phyloP scores from a whole-genome alignment of 805 yeast genomes.

The Candida vartiovaarae region DNA sequence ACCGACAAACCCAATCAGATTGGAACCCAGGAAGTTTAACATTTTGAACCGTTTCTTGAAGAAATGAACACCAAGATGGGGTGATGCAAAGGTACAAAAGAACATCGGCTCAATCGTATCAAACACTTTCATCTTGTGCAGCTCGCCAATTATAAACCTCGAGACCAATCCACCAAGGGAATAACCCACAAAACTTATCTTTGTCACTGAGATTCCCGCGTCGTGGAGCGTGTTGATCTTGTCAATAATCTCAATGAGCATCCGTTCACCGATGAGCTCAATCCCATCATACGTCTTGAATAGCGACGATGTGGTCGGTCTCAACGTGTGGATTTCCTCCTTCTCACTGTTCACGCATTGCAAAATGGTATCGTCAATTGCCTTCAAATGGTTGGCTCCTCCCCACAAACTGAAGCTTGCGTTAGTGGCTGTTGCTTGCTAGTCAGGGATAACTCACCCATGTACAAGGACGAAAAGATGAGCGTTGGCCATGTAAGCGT shows the following conservation, averaged over 20 bases:
- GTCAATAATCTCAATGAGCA: constrained; percentile 55
- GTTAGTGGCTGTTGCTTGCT: neutral
- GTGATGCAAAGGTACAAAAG: constrained; percentile 69
- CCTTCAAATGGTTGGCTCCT: constrained; percentile 47
- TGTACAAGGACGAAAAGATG: constrained; percentile 72
- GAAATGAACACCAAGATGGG: constrained; percentile 62
- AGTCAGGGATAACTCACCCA: constrained; percentile 41
- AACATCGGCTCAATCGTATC: constrained; percentile 51
- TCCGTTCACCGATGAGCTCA: constrained; percentile 60
- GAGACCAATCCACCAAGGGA: constrained; percentile 85
- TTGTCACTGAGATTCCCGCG: constrained; percentile 27
- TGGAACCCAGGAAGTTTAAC: constrained; percentile 47
- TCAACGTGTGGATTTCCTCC: constrained; percentile 36
- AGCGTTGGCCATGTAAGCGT: constrained; percentile 10
- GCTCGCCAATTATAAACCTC: constrained; percentile 72
- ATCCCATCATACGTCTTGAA: constrained; percentile 84
- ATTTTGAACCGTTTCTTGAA: constrained; percentile 29
- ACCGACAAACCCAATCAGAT: constrained; percentile 62
- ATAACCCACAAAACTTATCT: constrained; percentile 78
- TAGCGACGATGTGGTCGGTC: constrained; percentile 57
- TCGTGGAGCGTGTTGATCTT: constrained; percentile 31
- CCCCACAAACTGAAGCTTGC: constrained; percentile 46
- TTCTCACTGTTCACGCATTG: constrained; percentile 32
- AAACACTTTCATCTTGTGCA: constrained; percentile 48
- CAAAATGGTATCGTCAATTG: constrained; percentile 37